Evolutionary conservation across 1,284 basidiomycete genomes (phyloP).

Genomic region (Moesziomyces parantarcticus): DNA sequence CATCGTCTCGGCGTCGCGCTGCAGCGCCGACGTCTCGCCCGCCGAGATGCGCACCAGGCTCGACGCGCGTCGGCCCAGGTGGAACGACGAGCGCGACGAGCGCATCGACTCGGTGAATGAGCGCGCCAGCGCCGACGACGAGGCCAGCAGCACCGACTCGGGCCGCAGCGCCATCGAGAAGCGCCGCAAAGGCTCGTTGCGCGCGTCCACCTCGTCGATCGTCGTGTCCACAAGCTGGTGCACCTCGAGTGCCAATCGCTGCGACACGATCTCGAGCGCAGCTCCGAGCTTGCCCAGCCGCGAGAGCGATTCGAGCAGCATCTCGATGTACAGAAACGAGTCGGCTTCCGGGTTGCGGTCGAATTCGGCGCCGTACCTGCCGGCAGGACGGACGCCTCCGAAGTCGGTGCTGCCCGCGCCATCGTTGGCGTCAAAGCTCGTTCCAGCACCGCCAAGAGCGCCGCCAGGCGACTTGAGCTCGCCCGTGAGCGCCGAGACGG

Average conservation of each 20-base stretch:
- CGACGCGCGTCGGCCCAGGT: slow-evolving; percentile 28
- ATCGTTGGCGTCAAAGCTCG: background rate
- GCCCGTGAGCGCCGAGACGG: slow-evolving; percentile 38
- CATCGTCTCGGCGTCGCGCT: slow-evolving; percentile 64
- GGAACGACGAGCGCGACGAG: slow-evolving; percentile 46
- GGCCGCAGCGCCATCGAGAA: slow-evolving; percentile 74
- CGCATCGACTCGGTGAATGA: slow-evolving; percentile 50
- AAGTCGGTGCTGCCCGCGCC: background rate
- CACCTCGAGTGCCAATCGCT: slow-evolving; percentile 86
- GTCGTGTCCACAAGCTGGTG: slow-evolving; percentile 87
- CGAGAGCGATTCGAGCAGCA: slow-evolving; percentile 88
- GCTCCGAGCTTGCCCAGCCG: slow-evolving; percentile 87
- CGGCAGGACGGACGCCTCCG: slow-evolving; percentile 5
- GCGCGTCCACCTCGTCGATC: slow-evolving; percentile 85
- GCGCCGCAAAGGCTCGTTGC: slow-evolving; percentile 65
- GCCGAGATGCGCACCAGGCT: slow-evolving; percentile 50
- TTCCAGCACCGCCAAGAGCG: background rate
- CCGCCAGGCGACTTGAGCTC: slow-evolving; percentile 12
- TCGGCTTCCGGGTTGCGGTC: slow-evolving; percentile 84
- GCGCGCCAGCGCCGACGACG: slow-evolving; percentile 47
- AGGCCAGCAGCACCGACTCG: slow-evolving; percentile 71
- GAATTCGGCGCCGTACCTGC: slow-evolving; percentile 34
- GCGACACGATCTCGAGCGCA: slow-evolving; percentile 84
- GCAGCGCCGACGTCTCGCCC: slow-evolving; percentile 55
- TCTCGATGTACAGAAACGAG: slow-evolving; percentile 94